Base-by-base conservation (phyloP, 495 filamentous ascomycete genomes). In the Penicillium crystallinum region DNA sequence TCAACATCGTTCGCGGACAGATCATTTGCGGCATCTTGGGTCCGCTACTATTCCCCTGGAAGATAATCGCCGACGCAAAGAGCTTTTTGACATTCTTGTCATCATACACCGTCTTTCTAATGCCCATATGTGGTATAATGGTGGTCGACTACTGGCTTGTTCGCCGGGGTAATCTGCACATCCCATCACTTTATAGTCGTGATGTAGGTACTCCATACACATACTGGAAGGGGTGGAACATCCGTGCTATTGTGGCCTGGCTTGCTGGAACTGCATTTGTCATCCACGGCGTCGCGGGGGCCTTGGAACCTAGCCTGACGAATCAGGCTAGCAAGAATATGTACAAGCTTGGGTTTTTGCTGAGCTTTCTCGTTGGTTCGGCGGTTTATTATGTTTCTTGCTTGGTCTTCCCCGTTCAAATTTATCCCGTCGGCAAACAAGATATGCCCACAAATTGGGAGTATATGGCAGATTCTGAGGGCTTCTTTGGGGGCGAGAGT, bases 1-100 rank as follows among this genome's bases (percentile, higher is more conserved):
- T 82, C 64, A 80, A 82, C 61, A 82, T 83, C 55, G 65, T 64
- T 19, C 72, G 80, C 9, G 80, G 80, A 10, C 74, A 77, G 40
- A 60, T 82, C 34, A 58, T 82, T 46, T 71, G 73, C 21, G 74
- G 74, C 11, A 54, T 82, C 35, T 68, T 76, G 2, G 72, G 29
- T 31, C 69, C 1, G 74, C 72, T 49, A 69, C 76, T 70, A 68
- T 75, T 41, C 73, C 77, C 35, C 76, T 77, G 78, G 53, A 56
- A 52, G 39, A 56, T 62, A 21, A 46, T 59, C 18, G 34, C 52
- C 11, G 37, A 29, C 0, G 77, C 74, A 6, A 59, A 57, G n/a
- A 74, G 63, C 4, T 79, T 79, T 56, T 67, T 79, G 39, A 70
- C 66, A 17, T 73, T 80, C n/a, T 61, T 80, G 1, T 66, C 62